phyloP scores from a whole-genome alignment of 139 green algal species.

The Marvania coccoides region DNA sequence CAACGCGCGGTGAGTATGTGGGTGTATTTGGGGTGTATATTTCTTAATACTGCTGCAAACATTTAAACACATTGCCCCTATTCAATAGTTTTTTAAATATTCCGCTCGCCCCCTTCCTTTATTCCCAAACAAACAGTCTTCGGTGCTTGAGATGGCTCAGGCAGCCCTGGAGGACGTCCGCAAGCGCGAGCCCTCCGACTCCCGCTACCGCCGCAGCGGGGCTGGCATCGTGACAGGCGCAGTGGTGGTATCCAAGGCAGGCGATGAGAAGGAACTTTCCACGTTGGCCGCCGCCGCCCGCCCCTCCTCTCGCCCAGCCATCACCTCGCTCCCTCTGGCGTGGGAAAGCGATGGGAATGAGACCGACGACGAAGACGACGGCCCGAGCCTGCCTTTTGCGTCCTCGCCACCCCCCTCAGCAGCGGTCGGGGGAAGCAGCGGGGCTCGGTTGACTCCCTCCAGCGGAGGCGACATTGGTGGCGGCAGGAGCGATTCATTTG shows the following conservation, averaged over 20 bases:
- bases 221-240: not conserved
- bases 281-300: no score
- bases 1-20: conserved; percentile 22
- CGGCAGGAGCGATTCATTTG: not conserved
- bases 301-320: not conserved
- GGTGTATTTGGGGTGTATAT: no score
- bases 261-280: no score
- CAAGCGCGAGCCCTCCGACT: conserved; percentile 13
- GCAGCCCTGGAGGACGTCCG: conserved; percentile 30
- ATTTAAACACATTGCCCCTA: not conserved
- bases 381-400: no score
- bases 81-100: not conserved
- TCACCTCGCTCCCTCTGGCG: not conserved
- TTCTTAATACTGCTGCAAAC: no score
- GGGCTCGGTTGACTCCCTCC: no score
- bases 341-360: not conserved
- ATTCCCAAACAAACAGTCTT: no score
- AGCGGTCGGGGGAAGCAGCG: no score
- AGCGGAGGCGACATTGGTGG: not conserved
- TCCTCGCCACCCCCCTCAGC: no score
- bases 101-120: no score
- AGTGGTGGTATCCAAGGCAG: no score
- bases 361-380: not conserved
- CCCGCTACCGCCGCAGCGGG: conserved; percentile 2
- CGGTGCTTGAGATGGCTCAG: conserved; percentile 33